Base-by-base conservation (phyloP, 257 asterid genomes). In the Ballota nigra region DNA sequence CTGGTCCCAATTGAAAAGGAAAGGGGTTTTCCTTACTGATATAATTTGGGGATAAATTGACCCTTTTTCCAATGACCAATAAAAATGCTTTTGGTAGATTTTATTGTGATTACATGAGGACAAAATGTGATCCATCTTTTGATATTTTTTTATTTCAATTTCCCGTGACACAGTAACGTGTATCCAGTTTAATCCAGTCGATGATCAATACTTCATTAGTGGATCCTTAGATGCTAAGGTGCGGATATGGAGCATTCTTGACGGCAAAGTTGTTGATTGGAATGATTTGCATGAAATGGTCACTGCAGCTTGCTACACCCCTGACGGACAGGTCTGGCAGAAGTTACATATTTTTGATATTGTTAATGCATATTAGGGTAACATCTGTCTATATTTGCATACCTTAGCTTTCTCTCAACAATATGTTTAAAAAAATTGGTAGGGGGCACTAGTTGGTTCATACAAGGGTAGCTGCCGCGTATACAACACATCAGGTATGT, bases 161-260 rank as follows among this genome's bases (percentile, higher is more conserved):
- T 84, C 63, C 70, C 58, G 68, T 82, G 81, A 59, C 86, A 87
- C 94, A 95, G 99, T 95, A 55, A 95, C 99, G 59, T 92, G 98
- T 82, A 95, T 95, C 89, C 97, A 92, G 86, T 95, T 95, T 68
- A 95, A 95, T 84, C 99, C 98, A 43, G 93, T 88, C 64, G 98
- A 92, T 74, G 99, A 92, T 86, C 78, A 90, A 85, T 95, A 90
- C 82, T 95, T 95, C 86, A 92, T 95, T 83, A 95, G 99, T 69
- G 99, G 99, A 75, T 95, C 99, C 70, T 83, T 95, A 58, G 99
- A 95, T 84, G 88, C 91, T 68, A 92, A 95, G 92, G 99, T 95
- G 71, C 96, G 98, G n/a, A 87, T 95, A 75, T 95, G 99, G 99
- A 95, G 97, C 83, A 90, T 95, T 75, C 96, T 96, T 49, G 97